Evolutionary conservation across 2,329 filamentous ascomycete species (phyloP), one percentile per base, ranked within the genome.

Genomic region (Fusarium newnesense): DNA sequence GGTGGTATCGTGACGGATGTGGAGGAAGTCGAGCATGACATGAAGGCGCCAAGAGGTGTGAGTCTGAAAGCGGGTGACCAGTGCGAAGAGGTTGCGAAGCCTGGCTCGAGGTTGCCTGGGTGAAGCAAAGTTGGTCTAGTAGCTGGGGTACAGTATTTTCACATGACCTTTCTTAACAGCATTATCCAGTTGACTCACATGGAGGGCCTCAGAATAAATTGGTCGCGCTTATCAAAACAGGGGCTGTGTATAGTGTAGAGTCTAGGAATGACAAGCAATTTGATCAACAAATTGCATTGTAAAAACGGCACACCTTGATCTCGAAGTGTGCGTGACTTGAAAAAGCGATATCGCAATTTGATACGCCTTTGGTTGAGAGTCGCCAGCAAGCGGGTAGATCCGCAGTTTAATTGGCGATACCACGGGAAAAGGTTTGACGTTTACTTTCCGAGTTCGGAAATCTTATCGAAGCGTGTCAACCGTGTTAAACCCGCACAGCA

Each of bases 391-490:
- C 72, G 72, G 72, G 61, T 74, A 74, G 72, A 74, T 74, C 72
- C 72, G 72, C 42, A 61, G 49, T 60, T 73, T 67, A 70, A 65
- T 60, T 69, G 66, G 53, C 62, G 58, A 70, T 43, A 42, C n/a
- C 42, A 43, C 28, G 42, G 47, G 46, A 54, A 30, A 61, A 53
- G 44, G 36, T 30, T 50, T 44, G 66, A 44, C 52, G 60, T 73
- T 68, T 71, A 74, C 66, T 72, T 73, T 61, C 70, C 67, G 44
- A 44, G 61, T 68, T 64, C 32, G 70, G 70, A 73, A 73, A 73
- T 74, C 36, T n/a, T 15, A 68, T 54, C 30, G 61, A 73, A 71
- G 44, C 21, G n/a, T 53, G 50, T 52, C 28, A 34, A 47, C 70
- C 70, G 70, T 67, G 37, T 34, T 59, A 59, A 60, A 70, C 67